Percentiles rank a stretch among this genome's conserved stretches.
Conservation (phyloP, 1,284 basidiomycete species). For the Ustilago loliicola region DNA sequence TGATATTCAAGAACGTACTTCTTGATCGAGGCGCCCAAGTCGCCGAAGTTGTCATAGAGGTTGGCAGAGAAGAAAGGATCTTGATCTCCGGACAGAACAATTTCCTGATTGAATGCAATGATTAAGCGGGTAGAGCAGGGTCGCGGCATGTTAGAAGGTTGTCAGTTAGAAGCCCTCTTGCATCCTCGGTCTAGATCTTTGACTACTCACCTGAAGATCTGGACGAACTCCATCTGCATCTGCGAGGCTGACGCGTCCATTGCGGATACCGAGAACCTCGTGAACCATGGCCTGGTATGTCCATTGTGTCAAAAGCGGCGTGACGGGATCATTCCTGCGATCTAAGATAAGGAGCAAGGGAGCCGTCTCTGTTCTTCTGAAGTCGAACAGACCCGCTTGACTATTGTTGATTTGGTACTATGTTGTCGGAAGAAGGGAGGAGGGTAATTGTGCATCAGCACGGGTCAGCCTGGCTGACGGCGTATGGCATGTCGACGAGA, state of each 20-base stretch:
- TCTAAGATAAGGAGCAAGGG: slow-evolving; percentile 78
- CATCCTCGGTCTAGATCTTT: neutral
- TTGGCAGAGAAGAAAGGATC: slow-evolving; percentile 96
- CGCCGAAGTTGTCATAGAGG: slow-evolving; percentile 94
- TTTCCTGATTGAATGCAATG: slow-evolving; percentile 77
- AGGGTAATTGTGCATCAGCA: neutral
- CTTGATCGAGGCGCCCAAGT: slow-evolving; percentile 92
- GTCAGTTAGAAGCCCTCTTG: neutral
- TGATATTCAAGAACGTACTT: slow-evolving; percentile 96
- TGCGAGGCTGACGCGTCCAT: slow-evolving; percentile 88
- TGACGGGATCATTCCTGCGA: slow-evolving; percentile 95
- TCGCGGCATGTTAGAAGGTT: neutral
- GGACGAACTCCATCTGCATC: slow-evolving; percentile 87
- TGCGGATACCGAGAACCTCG: slow-evolving; percentile 91
- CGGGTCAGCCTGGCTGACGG: neutral
- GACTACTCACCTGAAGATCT: slow-evolving; percentile 79
- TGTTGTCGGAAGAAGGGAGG: neutral
- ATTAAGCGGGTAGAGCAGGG: too few relatives aligned
- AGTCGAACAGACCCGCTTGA: slow-evolving; percentile 72
- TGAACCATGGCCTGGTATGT: slow-evolving; percentile 99
- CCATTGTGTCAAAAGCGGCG: slow-evolving; percentile 97
- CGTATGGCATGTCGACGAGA: neutral
- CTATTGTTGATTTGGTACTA: slow-evolving; percentile 71
- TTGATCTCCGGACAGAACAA: slow-evolving; percentile 89
- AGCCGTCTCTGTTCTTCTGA: slow-evolving; percentile 73